Evolutionary conservation across 2,329 filamentous ascomycete genomes (phyloP), one percentile per base, ranked within the genome.

Genomic region (Blastomyces emzantsi): DNA sequence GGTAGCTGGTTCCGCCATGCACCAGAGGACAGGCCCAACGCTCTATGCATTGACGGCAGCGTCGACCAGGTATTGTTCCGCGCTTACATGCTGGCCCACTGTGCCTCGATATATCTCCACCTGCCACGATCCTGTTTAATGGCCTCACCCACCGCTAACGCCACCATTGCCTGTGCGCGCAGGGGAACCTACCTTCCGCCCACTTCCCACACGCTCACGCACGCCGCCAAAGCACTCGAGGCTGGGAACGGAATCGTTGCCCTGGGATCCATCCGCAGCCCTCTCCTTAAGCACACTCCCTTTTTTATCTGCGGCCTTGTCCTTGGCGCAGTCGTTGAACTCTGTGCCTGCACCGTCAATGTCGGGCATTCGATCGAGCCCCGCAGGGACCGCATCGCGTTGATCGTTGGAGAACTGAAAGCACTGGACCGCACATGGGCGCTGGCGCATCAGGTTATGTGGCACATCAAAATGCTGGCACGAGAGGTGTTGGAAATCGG

Each of bases 61-160:
- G 81, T 92, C 13, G 92, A 97, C 73, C 90, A 96, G 76, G 88
- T 96, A 83, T 87, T 96, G 75, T 96, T 96, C 77, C 90, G 95
- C 73, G 92, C 90, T 0, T 88, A 90, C 66, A 93, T 95, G 85
- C 90, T 96, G 70, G 81, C 83, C 61, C 79, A 84, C 64, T 77
- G 76, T 58, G 80, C 82, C 11, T 77, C 87, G 0, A 90, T 94
- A 69, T 85, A 92, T 67, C 82, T 94, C 22, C 90, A 94, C 72
- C 88, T 92, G 67, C 90, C 90, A 9, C 85, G 88, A 63, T 92
- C 89, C 3, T 88, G 90, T 69, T 81, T 93, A 60, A 79, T 73
- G 61, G 89, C 82, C 73, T 81, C 78, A 72, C 81, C 67, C 70
- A 80, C 68, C 68, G 78, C 66, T 70, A 80, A 73, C 1, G 72